A percentile compares a stretch with the other conserved stretches of the same genome.
These are phyloP conservation scores for Solanum dulcamara DNA, from an alignment of 257 asterid genomes.

Conservation along the genomic window DNA sequence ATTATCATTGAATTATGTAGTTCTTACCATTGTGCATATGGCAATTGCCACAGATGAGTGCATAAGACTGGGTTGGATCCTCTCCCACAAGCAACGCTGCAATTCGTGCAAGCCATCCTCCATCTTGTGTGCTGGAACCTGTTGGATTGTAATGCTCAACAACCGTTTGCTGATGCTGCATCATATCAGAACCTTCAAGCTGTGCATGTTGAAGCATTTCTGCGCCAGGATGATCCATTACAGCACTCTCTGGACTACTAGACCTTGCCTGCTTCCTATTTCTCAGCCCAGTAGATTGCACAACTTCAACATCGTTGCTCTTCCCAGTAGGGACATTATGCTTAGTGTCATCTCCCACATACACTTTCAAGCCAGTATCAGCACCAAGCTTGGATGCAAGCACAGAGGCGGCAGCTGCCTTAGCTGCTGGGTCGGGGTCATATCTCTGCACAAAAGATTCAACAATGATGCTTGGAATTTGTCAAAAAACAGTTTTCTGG, in stretches of 20 bases:
- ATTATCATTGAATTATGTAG: not conserved
- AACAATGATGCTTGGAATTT: constrained; percentile 1
- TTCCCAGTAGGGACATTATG: constrained; percentile 29
- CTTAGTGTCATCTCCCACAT: constrained; percentile 42
- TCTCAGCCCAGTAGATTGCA: constrained; percentile 45
- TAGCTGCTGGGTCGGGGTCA: constrained; percentile 82
- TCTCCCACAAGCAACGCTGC: constrained; percentile 85
- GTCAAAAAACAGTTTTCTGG: not conserved
- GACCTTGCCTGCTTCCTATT: constrained; percentile 39
- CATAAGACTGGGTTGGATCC: constrained; percentile 71
- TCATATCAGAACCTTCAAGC: constrained; percentile 16
- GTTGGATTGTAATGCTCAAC: constrained; percentile 57
- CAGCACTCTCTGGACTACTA: constrained; percentile 18
- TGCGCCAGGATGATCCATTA: constrained; percentile 20
- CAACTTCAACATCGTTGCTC: constrained; percentile 49
- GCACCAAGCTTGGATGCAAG: constrained; percentile 74
- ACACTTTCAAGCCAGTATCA: constrained; percentile 60
- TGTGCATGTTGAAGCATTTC: constrained; percentile 21
- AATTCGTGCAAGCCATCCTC: constrained; percentile 76
- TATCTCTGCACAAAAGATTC: constrained; percentile 47
- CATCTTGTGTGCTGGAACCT: constrained; percentile 29
- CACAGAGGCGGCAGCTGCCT: constrained; percentile 78
- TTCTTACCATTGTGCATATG: constrained; percentile 67
- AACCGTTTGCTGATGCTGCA: constrained; percentile 36
- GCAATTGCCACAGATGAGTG: constrained; percentile 82